Percentiles rank a stretch among this genome's conserved stretches.
These are phyloP conservation scores for Aspergillus funiculosus DNA, from an alignment of 495 filamentous ascomycete genomes.

Conservation along the genomic window DNA sequence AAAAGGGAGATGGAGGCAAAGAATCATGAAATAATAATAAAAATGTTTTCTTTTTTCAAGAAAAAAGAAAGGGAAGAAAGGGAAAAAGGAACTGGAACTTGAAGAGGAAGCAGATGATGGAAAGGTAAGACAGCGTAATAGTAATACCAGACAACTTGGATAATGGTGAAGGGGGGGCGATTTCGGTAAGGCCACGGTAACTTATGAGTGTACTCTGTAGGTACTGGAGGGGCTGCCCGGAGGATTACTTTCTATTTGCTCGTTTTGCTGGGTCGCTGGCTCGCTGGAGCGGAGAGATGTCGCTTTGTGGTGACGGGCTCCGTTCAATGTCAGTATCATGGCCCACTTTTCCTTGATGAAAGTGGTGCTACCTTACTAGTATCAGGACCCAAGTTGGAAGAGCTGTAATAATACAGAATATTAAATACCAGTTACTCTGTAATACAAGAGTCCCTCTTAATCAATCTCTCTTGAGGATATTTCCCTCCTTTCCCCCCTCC, in stretches of 20 bases:
- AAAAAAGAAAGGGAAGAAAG: conserved; percentile 18
- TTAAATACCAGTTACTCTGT: conserved; percentile 8
- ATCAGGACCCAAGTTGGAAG: conserved; percentile 17
- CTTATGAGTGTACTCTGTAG: too few species aligned
- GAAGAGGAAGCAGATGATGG: neutral
- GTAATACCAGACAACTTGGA: too few species aligned
- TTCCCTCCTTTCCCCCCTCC: conserved; percentile 10
- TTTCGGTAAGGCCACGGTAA: conserved; percentile 14
- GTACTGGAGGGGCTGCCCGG: conserved; percentile 15
- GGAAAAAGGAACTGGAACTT: conserved; percentile 11
- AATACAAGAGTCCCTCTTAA: neutral
- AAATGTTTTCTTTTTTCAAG: too few species aligned
- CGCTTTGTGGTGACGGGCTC: conserved; percentile 27
- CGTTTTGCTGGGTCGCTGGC: conserved; percentile 1
- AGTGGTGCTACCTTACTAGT: too few species aligned
- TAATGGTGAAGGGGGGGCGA: conserved; percentile 17
- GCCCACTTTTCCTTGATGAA: conserved; percentile 20
- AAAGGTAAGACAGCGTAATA: conserved; percentile 11
- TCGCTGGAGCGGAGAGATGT: conserved; percentile 18
- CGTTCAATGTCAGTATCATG: conserved; percentile 18
- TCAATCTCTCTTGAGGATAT: neutral
- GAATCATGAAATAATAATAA: conserved; percentile 22
- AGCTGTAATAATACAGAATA: conserved; percentile 6
- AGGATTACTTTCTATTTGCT: conserved; percentile 23
- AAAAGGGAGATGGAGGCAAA: conserved; percentile 19